phyloP scores from a whole-genome alignment of 805 yeast genomes.

The Lipomyces lipofer region DNA sequence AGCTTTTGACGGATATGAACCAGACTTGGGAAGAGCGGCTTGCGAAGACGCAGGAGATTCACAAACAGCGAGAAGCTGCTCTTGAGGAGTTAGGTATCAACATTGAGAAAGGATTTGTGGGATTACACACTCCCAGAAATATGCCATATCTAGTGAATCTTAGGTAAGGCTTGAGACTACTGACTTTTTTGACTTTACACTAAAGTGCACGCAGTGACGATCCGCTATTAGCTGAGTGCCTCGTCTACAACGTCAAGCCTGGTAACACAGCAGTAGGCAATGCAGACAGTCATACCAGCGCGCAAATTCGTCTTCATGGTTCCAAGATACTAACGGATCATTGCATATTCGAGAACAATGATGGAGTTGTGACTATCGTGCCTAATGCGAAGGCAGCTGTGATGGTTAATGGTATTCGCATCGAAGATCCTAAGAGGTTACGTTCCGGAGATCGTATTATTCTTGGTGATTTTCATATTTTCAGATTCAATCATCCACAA shows the following conservation, averaged over 20 bases:
- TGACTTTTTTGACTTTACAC: background rate
- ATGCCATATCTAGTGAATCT: slow-evolving; percentile 36
- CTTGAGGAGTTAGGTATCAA: slow-evolving; percentile 36
- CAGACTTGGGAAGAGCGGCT: slow-evolving; percentile 37
- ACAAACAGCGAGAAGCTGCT: slow-evolving; percentile 34
- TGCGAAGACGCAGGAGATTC: slow-evolving; percentile 32
- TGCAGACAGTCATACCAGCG: slow-evolving; percentile 28
- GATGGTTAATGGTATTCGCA: slow-evolving; percentile 32
- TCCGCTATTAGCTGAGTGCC: slow-evolving; percentile 35
- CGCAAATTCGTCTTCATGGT: slow-evolving; percentile 34
- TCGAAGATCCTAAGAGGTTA: slow-evolving; percentile 18
- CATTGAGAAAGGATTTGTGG: slow-evolving; percentile 33
- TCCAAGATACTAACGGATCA: slow-evolving; percentile 29
- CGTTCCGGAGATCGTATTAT: slow-evolving; percentile 34
- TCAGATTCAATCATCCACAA: slow-evolving; percentile 34
- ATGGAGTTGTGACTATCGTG: slow-evolving; percentile 24
- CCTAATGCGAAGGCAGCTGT: slow-evolving; percentile 30
- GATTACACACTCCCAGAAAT: slow-evolving; percentile 35
- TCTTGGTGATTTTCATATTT: slow-evolving; percentile 34
- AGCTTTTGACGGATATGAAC: slow-evolving; percentile 34
- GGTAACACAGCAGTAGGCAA: slow-evolving; percentile 35
- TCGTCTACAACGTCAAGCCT: slow-evolving; percentile 35
- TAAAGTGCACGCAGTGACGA: slow-evolving; percentile 29
- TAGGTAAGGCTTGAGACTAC: background rate
- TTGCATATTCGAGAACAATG: slow-evolving; percentile 31